phyloP scores from a whole-genome alignment of 2,329 filamentous ascomycete species.

The Gaeumannomyces tritici region DNA sequence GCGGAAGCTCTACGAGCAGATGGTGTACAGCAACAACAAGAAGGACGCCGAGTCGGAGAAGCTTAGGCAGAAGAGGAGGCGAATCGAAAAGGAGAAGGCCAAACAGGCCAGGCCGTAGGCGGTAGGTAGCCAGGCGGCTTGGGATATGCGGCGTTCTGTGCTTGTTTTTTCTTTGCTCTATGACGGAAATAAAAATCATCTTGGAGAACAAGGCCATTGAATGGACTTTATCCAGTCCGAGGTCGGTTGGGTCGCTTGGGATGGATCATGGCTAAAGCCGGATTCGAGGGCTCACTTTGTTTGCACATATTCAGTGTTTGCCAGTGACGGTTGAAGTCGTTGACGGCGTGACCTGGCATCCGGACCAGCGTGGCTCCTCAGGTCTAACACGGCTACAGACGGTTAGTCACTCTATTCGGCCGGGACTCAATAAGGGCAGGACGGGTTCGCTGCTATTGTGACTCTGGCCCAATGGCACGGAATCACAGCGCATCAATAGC shows the following conservation, averaged over 20 bases:
- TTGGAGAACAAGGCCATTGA: not conserved
- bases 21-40: slow-evolving; percentile 91
- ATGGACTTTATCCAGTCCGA: no score
- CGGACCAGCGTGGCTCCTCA: not conserved
- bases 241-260: not conserved
- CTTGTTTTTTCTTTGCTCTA: not conserved
- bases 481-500: not conserved
- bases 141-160: not conserved
- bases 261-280: not conserved
- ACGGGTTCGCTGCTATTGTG: not conserved
- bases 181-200: not conserved
- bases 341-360: not conserved
- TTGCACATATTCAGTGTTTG: not conserved
- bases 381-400: not conserved
- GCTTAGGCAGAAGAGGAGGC: slow-evolving; percentile 81
- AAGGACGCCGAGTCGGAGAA: slow-evolving; percentile 84
- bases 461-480: not conserved
- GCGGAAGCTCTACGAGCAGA: slow-evolving; percentile 94
- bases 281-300: not conserved
- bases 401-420: not conserved
- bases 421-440: not conserved
- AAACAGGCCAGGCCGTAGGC: not conserved
- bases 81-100: slow-evolving; percentile 60
- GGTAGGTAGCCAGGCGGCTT: not conserved
- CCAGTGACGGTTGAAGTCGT: not conserved